Evolutionary conservation across 345 rosid species (phyloP), one percentile per base, ranked within the genome.

Genomic region (Diplotaxis tenuifolia): DNA sequence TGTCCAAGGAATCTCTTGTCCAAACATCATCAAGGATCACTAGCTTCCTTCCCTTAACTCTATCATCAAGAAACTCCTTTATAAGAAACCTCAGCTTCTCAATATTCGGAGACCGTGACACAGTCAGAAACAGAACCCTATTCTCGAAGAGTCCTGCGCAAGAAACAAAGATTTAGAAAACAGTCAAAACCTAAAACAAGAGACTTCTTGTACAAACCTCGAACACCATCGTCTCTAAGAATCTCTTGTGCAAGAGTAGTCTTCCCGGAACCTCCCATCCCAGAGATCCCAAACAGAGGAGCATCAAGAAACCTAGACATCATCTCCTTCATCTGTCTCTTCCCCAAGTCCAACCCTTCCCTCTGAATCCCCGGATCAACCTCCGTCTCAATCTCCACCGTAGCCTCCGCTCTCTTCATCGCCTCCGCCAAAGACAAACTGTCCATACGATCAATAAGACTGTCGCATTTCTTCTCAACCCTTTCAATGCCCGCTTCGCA

Each of bases 21-120:
- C 98, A 93, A 38, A 91, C 96, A 80, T 93, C 98, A 74, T 93
- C 96, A 38, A 93, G 71, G 63, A 93, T 88, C 32, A 93, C 83
- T 73, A 93, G 68, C 75, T 68, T 59, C 29, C 36, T 57, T 12
- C 75, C 25, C 18, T 76, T 84, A 15, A 4, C 6, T 14, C 18
- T 7, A 42, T 14, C 87, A 34, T 76, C 55, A 22, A 90, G n/a
- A 9, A 66, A 78, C 86, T n/a, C 73, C 71, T 81, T 45, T 8
- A 91, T 83, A 68, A 7, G 73, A 5, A 75, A 55, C 75, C 65
- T 86, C 25, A 94, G 59, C 9, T 52, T 77, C 63, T 84, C 90
- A 53, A 86, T n/a, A 74, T 87, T 72, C 2, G 98, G 98, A 52
- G 96, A 91, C 66, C 84, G 91, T 16, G 98, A 93, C 18, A 89